Base-by-base conservation (phyloP, 371 early-diverging fungal species). In the Circinella minor region DNA sequence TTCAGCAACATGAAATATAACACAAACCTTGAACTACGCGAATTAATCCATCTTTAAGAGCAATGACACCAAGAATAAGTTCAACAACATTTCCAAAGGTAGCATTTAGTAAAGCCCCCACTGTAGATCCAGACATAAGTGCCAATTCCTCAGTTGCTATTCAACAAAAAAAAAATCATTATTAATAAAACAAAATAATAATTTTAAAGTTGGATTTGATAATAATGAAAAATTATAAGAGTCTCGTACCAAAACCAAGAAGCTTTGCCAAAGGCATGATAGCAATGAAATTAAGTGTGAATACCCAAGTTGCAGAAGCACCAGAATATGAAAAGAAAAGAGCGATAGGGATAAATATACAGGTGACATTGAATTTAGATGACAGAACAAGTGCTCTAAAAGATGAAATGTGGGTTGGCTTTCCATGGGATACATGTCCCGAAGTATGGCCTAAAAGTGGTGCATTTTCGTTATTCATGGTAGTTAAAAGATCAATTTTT, bases 241-340 rank as follows among this genome's bases (percentile, higher is more conserved):
- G 73, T 11, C 6, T 43, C 43, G 6, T 77, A 84, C 84, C 77
- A 54, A 81, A 79, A 47, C 85, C 85, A n/a, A 85, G 71, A 0
- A 85, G 75, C 66, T 94, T 94, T 46, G 97, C 96, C 55, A 97
- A 77, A 6, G 96, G 96, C 38, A 98, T 82, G 64, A 98, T 94
- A n/a, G 96, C 96, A 27, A 95, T 84, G 62, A 96, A 95, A 86
- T 98, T 98, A 66, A 95, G 82, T 15, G 86, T 65, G 71, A 95
- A 98, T 11, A 87, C 83, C 10, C 86, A 74, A 46, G 89, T 84
- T 27, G 86, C 83, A 5, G 87, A 77, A 77, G 92, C 90, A 18
- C 85, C 78, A n/a, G 90, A 73, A 14, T 82, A 70, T 36, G 83
- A 81, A 55, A 90, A 81, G 0, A 88, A 62, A 27, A 93, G 80